Conservation (phyloP, 2,329 filamentous ascomycete genomes). For the Apiospora kogelbergensis region DNA sequence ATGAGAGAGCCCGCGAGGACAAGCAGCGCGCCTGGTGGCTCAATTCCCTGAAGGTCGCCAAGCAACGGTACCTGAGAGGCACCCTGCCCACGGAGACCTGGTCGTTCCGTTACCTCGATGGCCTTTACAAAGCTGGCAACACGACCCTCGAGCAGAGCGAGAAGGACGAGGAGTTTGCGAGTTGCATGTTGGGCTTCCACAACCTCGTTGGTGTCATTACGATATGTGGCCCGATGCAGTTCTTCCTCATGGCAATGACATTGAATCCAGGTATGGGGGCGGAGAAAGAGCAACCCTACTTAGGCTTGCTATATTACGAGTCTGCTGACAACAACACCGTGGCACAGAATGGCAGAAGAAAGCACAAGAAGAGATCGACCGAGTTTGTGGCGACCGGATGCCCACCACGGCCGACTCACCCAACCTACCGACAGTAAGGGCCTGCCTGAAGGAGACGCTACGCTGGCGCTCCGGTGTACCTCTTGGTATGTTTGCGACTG, state of each 20-base stretch:
- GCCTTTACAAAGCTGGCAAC: slow-evolving; percentile 41
- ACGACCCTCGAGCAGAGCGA: slow-evolving; percentile 38
- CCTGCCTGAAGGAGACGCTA: slow-evolving; percentile 58
- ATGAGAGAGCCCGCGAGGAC: slow-evolving; percentile 43
- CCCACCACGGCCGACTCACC: slow-evolving; percentile 50
- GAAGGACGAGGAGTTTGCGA: slow-evolving; percentile 45
- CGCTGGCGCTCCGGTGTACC: slow-evolving; percentile 58
- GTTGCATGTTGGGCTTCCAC: slow-evolving; percentile 52
- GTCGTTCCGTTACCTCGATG: slow-evolving; percentile 48
- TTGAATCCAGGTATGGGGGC: slow-evolving; percentile 43
- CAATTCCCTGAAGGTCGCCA: slow-evolving; percentile 39
- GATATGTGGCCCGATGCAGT: slow-evolving; percentile 48
- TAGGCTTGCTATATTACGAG: too few relatives aligned
- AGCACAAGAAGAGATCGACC: slow-evolving; percentile 58
- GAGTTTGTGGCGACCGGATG: slow-evolving; percentile 53
- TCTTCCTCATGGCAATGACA: slow-evolving; percentile 53
- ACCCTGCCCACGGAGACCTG: slow-evolving; percentile 46
- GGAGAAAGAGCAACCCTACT: too few relatives aligned
- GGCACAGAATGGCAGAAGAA: slow-evolving; percentile 45
- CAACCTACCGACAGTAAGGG: slow-evolving; percentile 51
- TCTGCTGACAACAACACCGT: too few relatives aligned
- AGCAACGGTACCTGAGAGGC: slow-evolving; percentile 39
- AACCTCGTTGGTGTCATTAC: slow-evolving; percentile 52
- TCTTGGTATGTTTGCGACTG: slow-evolving; percentile 34
- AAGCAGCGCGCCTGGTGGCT: slow-evolving; percentile 48